Base-by-base conservation (phyloP, 228 moss, liverwort and hornwort genomes). In the Sphagnum magellanicum region DNA sequence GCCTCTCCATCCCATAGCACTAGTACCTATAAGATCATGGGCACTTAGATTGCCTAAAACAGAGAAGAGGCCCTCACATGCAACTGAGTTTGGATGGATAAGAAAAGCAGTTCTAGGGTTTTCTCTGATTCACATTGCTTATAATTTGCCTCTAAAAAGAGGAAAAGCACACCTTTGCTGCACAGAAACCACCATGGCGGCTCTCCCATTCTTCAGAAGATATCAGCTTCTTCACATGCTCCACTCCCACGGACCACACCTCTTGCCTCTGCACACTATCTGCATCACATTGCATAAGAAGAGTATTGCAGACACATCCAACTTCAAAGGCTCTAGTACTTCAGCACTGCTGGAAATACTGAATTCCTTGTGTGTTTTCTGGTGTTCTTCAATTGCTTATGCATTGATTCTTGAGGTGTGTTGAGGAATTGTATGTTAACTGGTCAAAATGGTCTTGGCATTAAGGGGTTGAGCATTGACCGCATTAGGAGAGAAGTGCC, bases 131-230 rank as follows among this genome's bases (percentile, higher is more conserved):
- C 12, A 10, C 11, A 68, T 53, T 53, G 32, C 12, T 12, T 60
- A 15, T 60, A 11, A 11, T 1, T 11, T 11, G 15, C 15, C 59
- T 60, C 13, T 12, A 15, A 12, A 12, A 32, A 32, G 32, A 32
- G 32, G 32, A 32, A 32, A 32, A 32, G 32, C 32, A 32, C 32
- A 91, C 91, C 91, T 89, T 91, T 12, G 84, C 72, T 65, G 89
- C 89, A 73, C 77, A 79, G 69, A 91, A 84, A 52, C 91, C 91
- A 60, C 91, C 91, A 72, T 89, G 89, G 66, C 91, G 84, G 48
- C 81, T 84, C 68, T 91, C 84, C 91, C 91, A 89, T 72, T 77
- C 71, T 66, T 77, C 74, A 61, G 86, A 70, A 68, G 60, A 63
- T 74, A 87, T 87, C 47, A 91, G 84, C 15, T 69, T 61, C 74